These are phyloP conservation scores for Azolla pinnata DNA, from an alignment of 75 land plant species.

Conservation along the genomic window DNA sequence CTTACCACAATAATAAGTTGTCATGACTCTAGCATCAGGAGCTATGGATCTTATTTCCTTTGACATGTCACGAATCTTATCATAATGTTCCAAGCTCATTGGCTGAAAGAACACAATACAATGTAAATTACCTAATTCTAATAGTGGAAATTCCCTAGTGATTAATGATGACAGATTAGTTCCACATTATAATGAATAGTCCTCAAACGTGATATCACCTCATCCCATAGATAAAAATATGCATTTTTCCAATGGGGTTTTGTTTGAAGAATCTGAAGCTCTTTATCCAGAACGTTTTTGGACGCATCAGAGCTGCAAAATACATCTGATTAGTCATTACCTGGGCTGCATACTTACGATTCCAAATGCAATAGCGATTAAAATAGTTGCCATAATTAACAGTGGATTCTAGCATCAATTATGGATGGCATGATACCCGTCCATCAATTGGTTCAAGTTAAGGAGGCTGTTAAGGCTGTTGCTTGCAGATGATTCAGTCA, in stretches of 20 bases:
- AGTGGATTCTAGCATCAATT: not conserved
- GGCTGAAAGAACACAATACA: conserved; percentile 44
- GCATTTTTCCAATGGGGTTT: conserved; percentile 88
- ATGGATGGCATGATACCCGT: no score
- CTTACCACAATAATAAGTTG: conserved; percentile 96
- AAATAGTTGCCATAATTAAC: conserved; percentile 1
- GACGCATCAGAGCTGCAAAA: conserved; percentile 43
- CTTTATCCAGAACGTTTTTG: conserved; percentile 55
- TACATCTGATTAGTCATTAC: not conserved
- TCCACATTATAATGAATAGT: not conserved
- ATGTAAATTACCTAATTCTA: not conserved
- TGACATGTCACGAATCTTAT: conserved; percentile 62
- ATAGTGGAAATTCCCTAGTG: not conserved
- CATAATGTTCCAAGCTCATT: conserved; percentile 78
- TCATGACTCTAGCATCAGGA: conserved; percentile 90
- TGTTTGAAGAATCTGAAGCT: conserved; percentile 66
- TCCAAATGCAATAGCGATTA: not conserved
- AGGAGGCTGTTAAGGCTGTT: no score
- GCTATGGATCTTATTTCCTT: conserved; percentile 64
- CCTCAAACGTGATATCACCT: conserved; percentile 33
- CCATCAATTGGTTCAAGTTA: no score
- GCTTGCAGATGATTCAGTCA: no score
- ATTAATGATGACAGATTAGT: no score
- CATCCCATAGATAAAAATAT: conserved; percentile 97
- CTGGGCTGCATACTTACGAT: not conserved